These are phyloP conservation scores for Leccinum pellstonianum DNA, from an alignment of 768 basidiomycete species.

Conservation along the genomic window DNA sequence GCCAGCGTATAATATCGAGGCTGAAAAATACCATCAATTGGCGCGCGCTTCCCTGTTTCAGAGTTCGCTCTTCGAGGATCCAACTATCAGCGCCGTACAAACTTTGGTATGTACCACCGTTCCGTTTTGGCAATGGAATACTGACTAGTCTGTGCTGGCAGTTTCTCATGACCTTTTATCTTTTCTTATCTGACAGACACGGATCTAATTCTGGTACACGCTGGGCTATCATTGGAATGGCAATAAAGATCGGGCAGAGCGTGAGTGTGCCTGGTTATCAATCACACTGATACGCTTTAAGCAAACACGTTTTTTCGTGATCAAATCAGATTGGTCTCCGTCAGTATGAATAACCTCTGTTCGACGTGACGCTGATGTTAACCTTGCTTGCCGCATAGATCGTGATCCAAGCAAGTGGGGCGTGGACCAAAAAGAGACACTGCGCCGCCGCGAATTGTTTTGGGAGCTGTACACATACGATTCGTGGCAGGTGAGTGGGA, in stretches of 20 bases:
- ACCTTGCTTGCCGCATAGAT: slow-evolving; percentile 38
- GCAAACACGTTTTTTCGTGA: slow-evolving; percentile 7
- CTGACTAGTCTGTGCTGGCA: slow-evolving; percentile 28
- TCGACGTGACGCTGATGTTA: slow-evolving; percentile 7
- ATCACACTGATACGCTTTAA: neutral
- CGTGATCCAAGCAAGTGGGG: slow-evolving; percentile 72
- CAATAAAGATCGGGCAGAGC: slow-evolving; percentile 68
- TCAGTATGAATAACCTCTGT: slow-evolving; percentile 35
- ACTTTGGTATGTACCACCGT: slow-evolving; percentile 48
- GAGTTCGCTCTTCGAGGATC: slow-evolving; percentile 63
- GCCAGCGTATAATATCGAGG: slow-evolving; percentile 61
- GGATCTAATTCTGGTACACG: slow-evolving; percentile 62
- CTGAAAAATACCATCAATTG: slow-evolving; percentile 68
- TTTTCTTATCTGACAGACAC: slow-evolving; percentile 68
- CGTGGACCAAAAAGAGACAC: slow-evolving; percentile 53
- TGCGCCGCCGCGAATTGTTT: slow-evolving; percentile 62
- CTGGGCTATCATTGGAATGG: slow-evolving; percentile 68
- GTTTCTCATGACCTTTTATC: slow-evolving; percentile 71
- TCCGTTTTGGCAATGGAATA: slow-evolving; percentile 29
- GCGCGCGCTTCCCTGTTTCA: slow-evolving; percentile 66
- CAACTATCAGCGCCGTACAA: slow-evolving; percentile 66
- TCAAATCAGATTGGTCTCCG: slow-evolving; percentile 62
- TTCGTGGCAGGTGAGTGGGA: slow-evolving; percentile 32
- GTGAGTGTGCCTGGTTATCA: slow-evolving; percentile 42
- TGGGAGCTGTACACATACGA: slow-evolving; percentile 55